Evolutionary conservation across 108 stramenopile genomes (phyloP), one percentile per base, ranked within the genome.

Genomic region (Nitzschia putrida): DNA sequence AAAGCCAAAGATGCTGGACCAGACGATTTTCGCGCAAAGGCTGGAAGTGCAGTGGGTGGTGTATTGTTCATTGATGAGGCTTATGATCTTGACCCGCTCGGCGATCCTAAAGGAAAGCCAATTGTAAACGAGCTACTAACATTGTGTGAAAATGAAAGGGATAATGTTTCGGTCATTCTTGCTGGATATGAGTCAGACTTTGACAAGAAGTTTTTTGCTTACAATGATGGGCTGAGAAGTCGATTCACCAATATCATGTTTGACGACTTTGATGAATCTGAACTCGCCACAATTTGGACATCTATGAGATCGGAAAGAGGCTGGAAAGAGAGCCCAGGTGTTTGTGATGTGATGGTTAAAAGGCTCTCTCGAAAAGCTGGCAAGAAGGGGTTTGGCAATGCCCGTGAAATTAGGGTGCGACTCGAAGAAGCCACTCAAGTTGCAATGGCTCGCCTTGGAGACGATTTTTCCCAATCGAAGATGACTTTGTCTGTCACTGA

Each of bases 31-130:
- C 58, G 59, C 22, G 57, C 57, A 74, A 57, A 66, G 14, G 71
- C 55, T 38, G 34, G 20, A 41, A 44, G 38, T 61, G 70, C 85
- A 14, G 66, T 64, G 54, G 90, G 87, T n/a, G 77, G 85, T 12
- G 83, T 89, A 16, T 71, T 89, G 41, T 87, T 92, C 63, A 84
- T 92, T 39, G 87, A 92, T 54, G 87, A 92, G 60, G 89, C 91
- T 40, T 86, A 92, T 47, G 71, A 79, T 9, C 73, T 93, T 4
- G 68, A 80, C 42, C 79, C 79, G 25, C 57, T 80, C 0, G 65
- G 65, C 7, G 79, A 80, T 22, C 66, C 63, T 47, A 80, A 80
- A 53, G 79, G 79, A 8, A 72, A 58, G 21, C 73, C 78, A 37
- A 72, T 76, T 51, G 80, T 65, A 9, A 81, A 81, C 45, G 66